A percentile compares a stretch with the other conserved stretches of the same genome.
These are phyloP conservation scores for Ceratobasidium sp. DNA, from an alignment of 1,284 basidiomycete genomes.

Conservation along the genomic window DNA sequence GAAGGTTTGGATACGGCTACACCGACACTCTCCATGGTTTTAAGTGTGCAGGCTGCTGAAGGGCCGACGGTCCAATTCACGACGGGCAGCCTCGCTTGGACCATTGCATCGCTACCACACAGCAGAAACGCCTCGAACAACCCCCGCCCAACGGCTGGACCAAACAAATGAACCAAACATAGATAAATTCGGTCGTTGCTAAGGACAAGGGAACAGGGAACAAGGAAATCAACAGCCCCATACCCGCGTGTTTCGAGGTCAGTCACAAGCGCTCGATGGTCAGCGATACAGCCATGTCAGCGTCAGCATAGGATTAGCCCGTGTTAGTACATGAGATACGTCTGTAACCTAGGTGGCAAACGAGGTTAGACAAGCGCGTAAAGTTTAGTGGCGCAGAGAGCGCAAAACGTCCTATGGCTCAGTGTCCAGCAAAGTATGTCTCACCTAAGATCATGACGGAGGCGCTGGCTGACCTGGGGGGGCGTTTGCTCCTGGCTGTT, in stretches of 20 bases:
- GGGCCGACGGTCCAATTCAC: constrained; percentile 18
- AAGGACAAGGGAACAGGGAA: constrained; percentile 30
- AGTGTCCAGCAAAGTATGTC: constrained; percentile 14
- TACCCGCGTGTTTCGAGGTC: constrained; percentile 9
- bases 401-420: not conserved
- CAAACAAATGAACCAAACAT: constrained; percentile 25
- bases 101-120: constrained; percentile 8
- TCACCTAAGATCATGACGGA: constrained; percentile 27
- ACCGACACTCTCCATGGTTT: not conserved
- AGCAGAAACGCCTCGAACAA: not conserved
- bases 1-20: too few relatives aligned
- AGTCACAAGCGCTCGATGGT: constrained; percentile 11
- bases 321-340: constrained; percentile 37
- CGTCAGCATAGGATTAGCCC: constrained; percentile 37
- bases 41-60: constrained; percentile 12
- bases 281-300: constrained; percentile 25
- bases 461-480: constrained; percentile 11
- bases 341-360: constrained; percentile 25
- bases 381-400: constrained; percentile 11
- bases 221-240: constrained; percentile 16
- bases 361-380: constrained; percentile 22
- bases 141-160: not conserved
- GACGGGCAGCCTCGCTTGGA: constrained; percentile 15
- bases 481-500: constrained; percentile 8
- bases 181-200: constrained; percentile 36